These are phyloP conservation scores for Neurospora sp. DNA, from an alignment of 495 filamentous ascomycete species.

Conservation along the genomic window DNA sequence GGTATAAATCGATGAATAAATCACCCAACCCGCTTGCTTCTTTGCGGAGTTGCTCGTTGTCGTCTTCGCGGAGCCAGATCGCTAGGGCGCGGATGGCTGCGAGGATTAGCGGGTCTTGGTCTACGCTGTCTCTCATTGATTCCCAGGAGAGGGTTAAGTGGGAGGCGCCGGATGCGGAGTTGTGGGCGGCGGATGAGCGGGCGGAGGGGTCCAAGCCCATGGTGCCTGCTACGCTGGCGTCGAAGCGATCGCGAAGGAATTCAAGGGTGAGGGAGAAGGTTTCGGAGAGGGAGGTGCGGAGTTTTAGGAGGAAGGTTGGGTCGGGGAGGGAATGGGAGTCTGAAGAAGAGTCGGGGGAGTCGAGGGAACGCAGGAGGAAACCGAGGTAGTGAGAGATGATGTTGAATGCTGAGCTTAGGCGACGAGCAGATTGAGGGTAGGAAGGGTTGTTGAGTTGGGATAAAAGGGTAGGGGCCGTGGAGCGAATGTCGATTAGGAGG, in stretches of 20 bases:
- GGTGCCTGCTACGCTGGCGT: constrained; percentile 44
- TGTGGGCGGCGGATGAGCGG: constrained; percentile 20
- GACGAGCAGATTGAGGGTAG: constrained; percentile 38
- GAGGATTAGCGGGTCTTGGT: constrained; percentile 38
- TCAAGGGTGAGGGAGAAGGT: constrained; percentile 50
- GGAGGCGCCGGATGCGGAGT: constrained; percentile 18
- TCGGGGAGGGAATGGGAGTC: constrained; percentile 4
- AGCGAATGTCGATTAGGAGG: constrained; percentile 50
- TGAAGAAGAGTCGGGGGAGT: constrained; percentile 16
- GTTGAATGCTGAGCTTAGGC: constrained; percentile 49
- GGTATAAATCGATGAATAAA: constrained; percentile 49
- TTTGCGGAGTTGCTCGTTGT: constrained; percentile 41
- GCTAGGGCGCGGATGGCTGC: constrained; percentile 43
- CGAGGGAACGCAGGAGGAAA: constrained; percentile 41
- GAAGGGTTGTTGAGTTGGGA: constrained; percentile 37
- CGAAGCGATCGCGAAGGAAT: constrained; percentile 56
- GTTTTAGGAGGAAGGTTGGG: constrained; percentile 46
- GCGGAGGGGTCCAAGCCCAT: constrained; percentile 42
- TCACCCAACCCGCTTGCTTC: constrained; percentile 49
- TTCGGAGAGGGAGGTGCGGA: constrained; percentile 48
- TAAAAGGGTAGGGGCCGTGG: constrained; percentile 51
- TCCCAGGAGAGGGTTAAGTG: constrained; percentile 45
- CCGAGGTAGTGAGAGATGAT: constrained; percentile 49
- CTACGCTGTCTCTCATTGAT: constrained; percentile 23
- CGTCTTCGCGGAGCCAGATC: constrained; percentile 55